A percentile compares a stretch with the other conserved stretches of the same genome.
These are phyloP conservation scores for Ceratocystis colombiana DNA, from an alignment of 2,329 filamentous ascomycete species.

Conservation along the genomic window DNA sequence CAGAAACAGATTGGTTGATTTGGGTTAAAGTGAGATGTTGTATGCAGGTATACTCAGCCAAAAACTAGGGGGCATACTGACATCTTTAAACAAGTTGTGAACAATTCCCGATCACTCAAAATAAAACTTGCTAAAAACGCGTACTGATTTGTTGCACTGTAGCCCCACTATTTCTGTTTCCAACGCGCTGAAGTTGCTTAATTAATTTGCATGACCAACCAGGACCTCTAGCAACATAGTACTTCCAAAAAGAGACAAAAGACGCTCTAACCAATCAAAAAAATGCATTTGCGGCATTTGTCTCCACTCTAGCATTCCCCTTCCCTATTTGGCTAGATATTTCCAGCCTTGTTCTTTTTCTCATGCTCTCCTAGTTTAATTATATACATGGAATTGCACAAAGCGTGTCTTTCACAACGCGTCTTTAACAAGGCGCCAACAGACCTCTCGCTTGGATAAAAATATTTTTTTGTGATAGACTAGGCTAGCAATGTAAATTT, in stretches of 20 bases:
- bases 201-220: neutral
- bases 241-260: conserved; percentile 18
- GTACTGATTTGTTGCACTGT: conserved; percentile 1
- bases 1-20: neutral
- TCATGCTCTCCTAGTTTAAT: too few species aligned
- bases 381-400: too few species aligned
- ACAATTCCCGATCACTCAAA: conserved; percentile 21
- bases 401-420: neutral
- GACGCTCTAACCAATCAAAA: conserved; percentile 15
- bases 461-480: too few species aligned
- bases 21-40: neutral
- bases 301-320: neutral
- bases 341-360: neutral
- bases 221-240: neutral
- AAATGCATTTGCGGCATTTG: conserved; percentile 1
- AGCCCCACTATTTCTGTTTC: conserved; percentile 3
- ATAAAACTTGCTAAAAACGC: neutral
- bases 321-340: neutral
- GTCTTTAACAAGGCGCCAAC: neutral
- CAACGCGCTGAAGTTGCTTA: neutral
- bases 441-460: too few species aligned
- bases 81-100: conserved; percentile 23
- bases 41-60: too few species aligned
- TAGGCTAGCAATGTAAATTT: too few species aligned
- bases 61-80: neutral